Evolutionary conservation across 495 filamentous ascomycete genomes (phyloP), one percentile per base, ranked within the genome.

Genomic region (Podospora sp.): DNA sequence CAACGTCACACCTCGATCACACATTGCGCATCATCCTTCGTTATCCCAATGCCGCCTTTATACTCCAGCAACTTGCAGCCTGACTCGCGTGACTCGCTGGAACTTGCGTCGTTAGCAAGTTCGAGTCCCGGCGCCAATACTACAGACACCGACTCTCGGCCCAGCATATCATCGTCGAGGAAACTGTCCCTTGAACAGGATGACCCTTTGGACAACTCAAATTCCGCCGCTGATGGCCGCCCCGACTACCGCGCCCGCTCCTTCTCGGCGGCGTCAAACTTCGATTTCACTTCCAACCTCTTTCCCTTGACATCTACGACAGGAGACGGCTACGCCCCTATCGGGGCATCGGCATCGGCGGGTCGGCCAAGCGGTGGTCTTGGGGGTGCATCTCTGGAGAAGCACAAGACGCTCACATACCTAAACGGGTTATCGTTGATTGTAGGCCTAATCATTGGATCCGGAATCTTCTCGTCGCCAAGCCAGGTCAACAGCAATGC

Each of bases 371-470:
- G 75, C 36, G 76, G 79, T 9, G 82, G 80, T 14, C 60, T 83
- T 14, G 83, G 81, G 0, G 82, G 78, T 1, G 81, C 78, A n/a
- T 91, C 89, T 9, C 78, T 99, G 68, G 95, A 99, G 81, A 93
- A 92, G 74, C 91, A 96, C 79, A 99, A 99, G 82, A 94, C 92
- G 0, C 76, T 99, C 72, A 97, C 96, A 18, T 98, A 94, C 70
- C 74, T 97, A 33, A 99, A 98, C 78, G 94, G 96, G 0, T 77
- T 99, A 36, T 94, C 92, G 20, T 81, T 99, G 20, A 89, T 98
- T 20, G 86, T 98, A 11, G 94, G 96, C 6, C 73, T 99, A 57
- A 95, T 97, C 75, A 98, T 99, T 71, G 95, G 95, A n/a, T 94
- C 91, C 20, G 95, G 95, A 1, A 97, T 99, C 72, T 99, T 99